Base-by-base conservation (phyloP, 345 rosid genomes). In the Gossypium sturtianum region DNA sequence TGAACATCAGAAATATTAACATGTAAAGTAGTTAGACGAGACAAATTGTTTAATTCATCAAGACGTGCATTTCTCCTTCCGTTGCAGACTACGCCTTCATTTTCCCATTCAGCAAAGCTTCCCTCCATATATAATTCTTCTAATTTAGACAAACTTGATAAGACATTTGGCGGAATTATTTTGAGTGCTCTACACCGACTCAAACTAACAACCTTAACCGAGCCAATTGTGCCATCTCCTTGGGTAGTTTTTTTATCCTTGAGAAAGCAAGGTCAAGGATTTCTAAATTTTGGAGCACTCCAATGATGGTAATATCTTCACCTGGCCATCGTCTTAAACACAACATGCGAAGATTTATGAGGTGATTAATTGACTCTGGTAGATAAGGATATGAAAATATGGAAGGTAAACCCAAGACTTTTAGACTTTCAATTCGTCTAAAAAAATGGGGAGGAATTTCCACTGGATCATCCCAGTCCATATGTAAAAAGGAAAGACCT, bases 191-290 rank as follows among this genome's bases (percentile, higher is more conserved):
- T 0, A 65, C 80, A 76, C 22, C 27, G 2, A n/a, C 44, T 75
- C 76, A 84, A 29, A 5, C 41, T 1, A 34, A 34, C 41, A 34
- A 34, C 7, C 41, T 4, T 34, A 34, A 34, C 7, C 22, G 17
- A 3, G 27, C 38, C 49, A 82, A 34, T 4, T 29, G 54, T 19
- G 25, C 77, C 0, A 82, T 48, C n/a, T 57, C 79, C 38, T 17
- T 27, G 0, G 85, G 83, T n/a, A 80, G 23, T 10, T 15, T 12
- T 8, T 3, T 2, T 13, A 84, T 69, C 0, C 58, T 7, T 9
- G 83, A 82, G 0, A n/a, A 25, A 0, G 0, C 0, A 29, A 84
- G 34, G 34, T 72, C 82, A 11, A 85, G 82, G 22, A 82, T 48
- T 56, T 78, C 38, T 34, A 34, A 34, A 34, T 34, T 34, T 34